A percentile compares a stretch with the other conserved stretches of the same genome.
Evolutionary conservation across 2,329 filamentous ascomycete genomes (phyloP).

Genomic region (Claviceps paspali): DNA sequence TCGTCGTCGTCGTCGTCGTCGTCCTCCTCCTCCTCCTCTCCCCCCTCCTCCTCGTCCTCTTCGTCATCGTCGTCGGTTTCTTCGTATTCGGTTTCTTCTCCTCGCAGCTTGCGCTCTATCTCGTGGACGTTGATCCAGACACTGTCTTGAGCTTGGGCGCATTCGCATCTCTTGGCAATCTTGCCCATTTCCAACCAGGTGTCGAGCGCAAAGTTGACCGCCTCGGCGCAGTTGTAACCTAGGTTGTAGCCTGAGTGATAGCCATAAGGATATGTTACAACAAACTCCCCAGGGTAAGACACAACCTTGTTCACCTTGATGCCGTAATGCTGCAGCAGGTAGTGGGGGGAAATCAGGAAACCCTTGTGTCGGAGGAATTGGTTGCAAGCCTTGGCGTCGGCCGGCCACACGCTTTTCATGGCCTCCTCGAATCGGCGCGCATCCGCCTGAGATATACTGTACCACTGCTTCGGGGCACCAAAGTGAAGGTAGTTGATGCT

Average conservation of each 20-base stretch:
- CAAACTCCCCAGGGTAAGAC: conserved; percentile 92
- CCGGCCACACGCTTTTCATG: conserved; percentile 92
- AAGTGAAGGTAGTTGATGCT: conserved; percentile 99
- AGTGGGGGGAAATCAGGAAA: conserved; percentile 84
- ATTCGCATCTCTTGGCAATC: conserved; percentile 93
- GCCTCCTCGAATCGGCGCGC: conserved; percentile 82
- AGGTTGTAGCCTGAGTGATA: conserved; percentile 98
- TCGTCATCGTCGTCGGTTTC: conserved; percentile 53
- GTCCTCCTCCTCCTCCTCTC: conserved; percentile 60
- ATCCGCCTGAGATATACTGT: conserved; percentile 94
- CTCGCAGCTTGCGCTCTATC: conserved; percentile 84
- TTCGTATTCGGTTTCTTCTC: conserved; percentile 75
- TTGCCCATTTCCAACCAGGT: conserved; percentile 91
- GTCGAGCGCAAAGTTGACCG: conserved; percentile 94
- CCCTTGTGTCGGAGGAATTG: conserved; percentile 97
- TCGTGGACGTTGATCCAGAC: conserved; percentile 97
- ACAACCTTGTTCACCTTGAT: conserved; percentile 95
- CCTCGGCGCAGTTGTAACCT: conserved; percentile 97
- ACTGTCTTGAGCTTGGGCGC: conserved; percentile 85
- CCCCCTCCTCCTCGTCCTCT: conserved; percentile 67
- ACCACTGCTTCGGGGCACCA: conserved; percentile 97
- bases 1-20: conserved; percentile 52
- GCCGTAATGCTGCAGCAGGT: conserved; percentile 74
- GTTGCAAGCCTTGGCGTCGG: conserved; percentile 85
- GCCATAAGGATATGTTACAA: conserved; percentile 95